A percentile compares a stretch with the other conserved stretches of the same genome.
Conservation (phyloP, 1,139 yeast genomes). For the Magnusiomyces suaveolens region DNA sequence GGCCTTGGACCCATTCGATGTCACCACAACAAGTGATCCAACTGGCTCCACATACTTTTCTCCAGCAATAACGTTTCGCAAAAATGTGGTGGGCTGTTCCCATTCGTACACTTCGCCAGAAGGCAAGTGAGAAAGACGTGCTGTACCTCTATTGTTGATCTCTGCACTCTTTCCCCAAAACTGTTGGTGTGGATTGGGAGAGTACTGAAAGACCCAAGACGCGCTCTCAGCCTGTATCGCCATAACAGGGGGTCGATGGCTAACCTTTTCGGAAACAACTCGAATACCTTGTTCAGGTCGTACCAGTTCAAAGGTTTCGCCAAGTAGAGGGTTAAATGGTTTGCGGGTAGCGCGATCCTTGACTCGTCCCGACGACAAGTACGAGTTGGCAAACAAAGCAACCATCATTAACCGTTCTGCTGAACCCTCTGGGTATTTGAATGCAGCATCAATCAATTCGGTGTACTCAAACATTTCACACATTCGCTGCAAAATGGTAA, state of each 20-base stretch:
- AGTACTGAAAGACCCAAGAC: conserved; percentile 66
- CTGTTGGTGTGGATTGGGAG: conserved; percentile 76
- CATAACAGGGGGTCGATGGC: conserved; percentile 73
- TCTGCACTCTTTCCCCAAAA: conserved; percentile 95
- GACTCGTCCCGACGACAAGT: conserved; percentile 57
- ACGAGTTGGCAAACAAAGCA: conserved; percentile 76
- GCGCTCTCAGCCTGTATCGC: conserved; percentile 68
- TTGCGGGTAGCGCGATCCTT: conserved; percentile 72
- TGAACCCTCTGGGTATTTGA: conserved; percentile 33
- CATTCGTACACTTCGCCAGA: conserved; percentile 71
- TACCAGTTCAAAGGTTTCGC: conserved; percentile 79
- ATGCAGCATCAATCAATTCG: conserved; percentile 54
- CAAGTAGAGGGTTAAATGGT: conserved; percentile 85
- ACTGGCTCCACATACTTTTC: conserved; percentile 91
- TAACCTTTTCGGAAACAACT: conserved; percentile 65
- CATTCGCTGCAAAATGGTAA: conserved; percentile 67
- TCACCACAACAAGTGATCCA: conserved; percentile 54
- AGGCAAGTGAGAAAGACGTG: conserved; percentile 44
- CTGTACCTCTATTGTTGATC: conserved; percentile 61
- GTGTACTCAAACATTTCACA: conserved; percentile 75
- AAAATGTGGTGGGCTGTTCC: conserved; percentile 71
- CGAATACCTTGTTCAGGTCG: conserved; percentile 68
- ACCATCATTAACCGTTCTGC: conserved; percentile 58
- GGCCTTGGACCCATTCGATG: conserved; percentile 60
- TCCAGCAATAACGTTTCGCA: conserved; percentile 86